A percentile compares a stretch with the other conserved stretches of the same genome.
Conservation (phyloP, 129 eudicot species). For the Pseudognaphalium luteoalbum region DNA sequence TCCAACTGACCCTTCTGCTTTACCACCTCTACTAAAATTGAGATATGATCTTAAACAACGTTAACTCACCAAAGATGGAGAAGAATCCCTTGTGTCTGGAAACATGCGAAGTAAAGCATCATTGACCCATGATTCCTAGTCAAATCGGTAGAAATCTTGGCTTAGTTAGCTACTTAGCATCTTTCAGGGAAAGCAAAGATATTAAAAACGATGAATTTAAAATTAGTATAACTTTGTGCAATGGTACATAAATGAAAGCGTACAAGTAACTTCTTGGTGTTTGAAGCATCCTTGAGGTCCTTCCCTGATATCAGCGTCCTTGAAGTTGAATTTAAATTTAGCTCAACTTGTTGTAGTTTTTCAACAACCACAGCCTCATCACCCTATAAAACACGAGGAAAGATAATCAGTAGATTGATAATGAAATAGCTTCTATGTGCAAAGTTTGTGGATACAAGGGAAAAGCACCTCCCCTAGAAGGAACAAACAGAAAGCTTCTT, state of each 20-base stretch:
- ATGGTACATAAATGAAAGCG: constrained; percentile 25
- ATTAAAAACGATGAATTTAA: constrained; percentile 7
- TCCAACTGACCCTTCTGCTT: not conserved
- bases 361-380: constrained; percentile 80
- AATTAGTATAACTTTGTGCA: not conserved
- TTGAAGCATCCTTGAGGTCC: constrained; percentile 58
- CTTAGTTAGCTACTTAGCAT: constrained; percentile 19
- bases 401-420: constrained; percentile 16
- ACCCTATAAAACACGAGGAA: constrained; percentile 49
- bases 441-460: constrained; percentile 10
- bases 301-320: constrained; percentile 53
- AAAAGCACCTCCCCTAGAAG: constrained; percentile 87
- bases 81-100: constrained; percentile 81
- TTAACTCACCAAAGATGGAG: constrained; percentile 76
- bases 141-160: constrained; percentile 26
- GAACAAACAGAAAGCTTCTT: constrained; percentile 81
- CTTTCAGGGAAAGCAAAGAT: not conserved
- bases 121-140: constrained; percentile 86
- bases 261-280: constrained; percentile 68
- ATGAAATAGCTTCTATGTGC: not conserved
- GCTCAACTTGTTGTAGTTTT: constrained; percentile 64
- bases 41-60: constrained; percentile 1
- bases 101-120: constrained; percentile 73
- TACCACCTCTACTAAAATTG: not conserved
- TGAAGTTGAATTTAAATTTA: constrained; percentile 52